Base-by-base conservation (phyloP, 805 yeast genomes). In the Wickerhamiella lipophila region DNA sequence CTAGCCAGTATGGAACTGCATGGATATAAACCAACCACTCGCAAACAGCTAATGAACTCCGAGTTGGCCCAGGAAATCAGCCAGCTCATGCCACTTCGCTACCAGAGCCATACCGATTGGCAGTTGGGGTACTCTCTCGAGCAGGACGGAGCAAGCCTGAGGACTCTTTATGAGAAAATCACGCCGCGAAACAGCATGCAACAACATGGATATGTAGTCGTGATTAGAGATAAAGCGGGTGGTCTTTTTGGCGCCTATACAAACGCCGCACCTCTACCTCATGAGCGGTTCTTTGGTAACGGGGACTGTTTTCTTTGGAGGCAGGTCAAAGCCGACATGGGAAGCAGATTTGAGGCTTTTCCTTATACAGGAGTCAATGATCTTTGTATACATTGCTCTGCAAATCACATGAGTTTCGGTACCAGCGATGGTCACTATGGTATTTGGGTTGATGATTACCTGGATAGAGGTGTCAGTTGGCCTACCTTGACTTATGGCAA, bases 281-380 rank as follows among this genome's bases (percentile, higher is more conserved):
- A 79, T 50, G 94, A 84, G 45, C 71, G 84, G 50, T 89, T 79
- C 65, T 83, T 80, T 57, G 98, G 98, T 0, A 88, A 88, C 65
- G 96, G 96, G 0, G 96, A 89, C 63, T 87, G 97, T 60, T 88
- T 92, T 58, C 69, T 89, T 19, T 89, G 96, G 95, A 83, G 80
- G 55, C 59, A 75, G n/a, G 83, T 77, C 53, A 64, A 60, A 26
- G 70, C 71, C 6, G 52, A 16, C 40, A 56, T n/a, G 25, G 49
- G 49, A 15, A 34, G 41, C 13, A 70, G 83, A 49, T 77, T 88
- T 61, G 76, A 78, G 60, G 95, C 94, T 0, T 89, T 76, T 63
- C 86, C 87, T 43, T 85, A 81, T 63, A 86, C 96, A 0, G 95
- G 96, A 0, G 58, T 81, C 43, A 89, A 92, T 62, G 95, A 86